These are phyloP conservation scores for Gilbertella persicaria DNA, from an alignment of 371 early-diverging fungal genomes.

Conservation along the genomic window DNA sequence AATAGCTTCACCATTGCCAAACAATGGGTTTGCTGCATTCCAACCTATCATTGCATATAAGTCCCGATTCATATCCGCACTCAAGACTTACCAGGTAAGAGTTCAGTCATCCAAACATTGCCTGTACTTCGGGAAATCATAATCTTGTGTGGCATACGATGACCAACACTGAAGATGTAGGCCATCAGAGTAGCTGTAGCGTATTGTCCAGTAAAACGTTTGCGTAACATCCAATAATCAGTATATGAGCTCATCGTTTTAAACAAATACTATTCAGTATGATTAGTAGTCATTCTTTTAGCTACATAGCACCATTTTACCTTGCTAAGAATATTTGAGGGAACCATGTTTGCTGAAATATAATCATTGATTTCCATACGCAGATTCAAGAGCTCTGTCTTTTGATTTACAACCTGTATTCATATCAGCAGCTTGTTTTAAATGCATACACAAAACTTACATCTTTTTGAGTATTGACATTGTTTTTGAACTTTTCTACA, in stretches of 20 bases:
- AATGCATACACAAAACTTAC: constrained; percentile 19
- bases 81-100: constrained; percentile 63
- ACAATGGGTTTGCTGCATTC: constrained; percentile 38
- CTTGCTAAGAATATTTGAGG: constrained; percentile 79
- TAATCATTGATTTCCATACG: constrained; percentile 83
- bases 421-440: not conserved
- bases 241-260: constrained; percentile 71
- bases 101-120: constrained; percentile 79
- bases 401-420: constrained; percentile 40
- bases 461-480: constrained; percentile 43
- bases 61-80: not conserved
- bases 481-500: constrained; percentile 61
- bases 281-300: not conserved
- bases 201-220: constrained; percentile 89
- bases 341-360: constrained; percentile 76
- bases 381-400: constrained; percentile 70
- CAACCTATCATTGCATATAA: constrained; percentile 19
- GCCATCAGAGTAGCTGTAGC: constrained; percentile 89
- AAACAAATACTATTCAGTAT: constrained; percentile 4
- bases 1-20: constrained; percentile 73
- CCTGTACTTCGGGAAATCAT: constrained; percentile 83
- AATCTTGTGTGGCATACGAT: constrained; percentile 87
- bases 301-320: constrained; percentile 18
- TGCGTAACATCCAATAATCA: constrained; percentile 92
- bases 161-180: constrained; percentile 84